Percentiles rank a stretch among this genome's conserved stretches.
phyloP scores from a whole-genome alignment of 192 early-diverging fungal species.

The Umbelopsis isabellina region DNA sequence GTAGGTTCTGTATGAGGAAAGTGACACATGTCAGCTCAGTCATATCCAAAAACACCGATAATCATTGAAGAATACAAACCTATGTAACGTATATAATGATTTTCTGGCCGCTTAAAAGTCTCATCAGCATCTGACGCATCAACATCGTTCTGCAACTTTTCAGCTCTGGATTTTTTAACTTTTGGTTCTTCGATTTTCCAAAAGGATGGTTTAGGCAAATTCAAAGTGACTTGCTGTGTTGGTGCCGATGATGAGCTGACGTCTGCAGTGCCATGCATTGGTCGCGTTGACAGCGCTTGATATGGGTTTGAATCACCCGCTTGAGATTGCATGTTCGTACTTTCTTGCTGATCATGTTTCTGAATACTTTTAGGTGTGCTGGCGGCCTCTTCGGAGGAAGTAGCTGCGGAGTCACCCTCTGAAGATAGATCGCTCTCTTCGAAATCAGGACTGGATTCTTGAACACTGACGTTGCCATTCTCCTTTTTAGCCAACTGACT shows the following conservation, averaged over 20 bases:
- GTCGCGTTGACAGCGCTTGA: constrained; percentile 35
- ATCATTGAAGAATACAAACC: constrained; percentile 36
- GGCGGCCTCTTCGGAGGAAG: constrained; percentile 7
- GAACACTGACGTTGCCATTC: background rate
- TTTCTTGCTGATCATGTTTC: constrained; percentile 4
- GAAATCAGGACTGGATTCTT: constrained; percentile 15
- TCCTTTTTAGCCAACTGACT: constrained; percentile 1
- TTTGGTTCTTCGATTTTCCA: constrained; percentile 10
- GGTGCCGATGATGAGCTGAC: background rate
- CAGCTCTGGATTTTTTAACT: background rate
- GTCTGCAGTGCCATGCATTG: background rate
- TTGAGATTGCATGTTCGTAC: constrained; percentile 6
- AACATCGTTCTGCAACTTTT: constrained; percentile 19
- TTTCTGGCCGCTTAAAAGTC: constrained; percentile 61
- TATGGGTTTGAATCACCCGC: constrained; percentile 21
- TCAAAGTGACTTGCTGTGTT: constrained; percentile 13
- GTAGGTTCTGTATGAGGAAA: constrained; percentile 48
- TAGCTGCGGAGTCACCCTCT: background rate
- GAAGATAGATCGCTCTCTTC: constrained; percentile 15
- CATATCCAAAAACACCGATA: background rate
- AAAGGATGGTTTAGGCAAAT: constrained; percentile 51
- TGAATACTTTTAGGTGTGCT: constrained; percentile 3
- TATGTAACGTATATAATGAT: constrained; percentile 74
- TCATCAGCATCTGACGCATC: constrained; percentile 38
- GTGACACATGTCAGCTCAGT: background rate